Evolutionary conservation across 306 rosid genomes (phyloP).

Genomic region (Rosa multiflora): DNA sequence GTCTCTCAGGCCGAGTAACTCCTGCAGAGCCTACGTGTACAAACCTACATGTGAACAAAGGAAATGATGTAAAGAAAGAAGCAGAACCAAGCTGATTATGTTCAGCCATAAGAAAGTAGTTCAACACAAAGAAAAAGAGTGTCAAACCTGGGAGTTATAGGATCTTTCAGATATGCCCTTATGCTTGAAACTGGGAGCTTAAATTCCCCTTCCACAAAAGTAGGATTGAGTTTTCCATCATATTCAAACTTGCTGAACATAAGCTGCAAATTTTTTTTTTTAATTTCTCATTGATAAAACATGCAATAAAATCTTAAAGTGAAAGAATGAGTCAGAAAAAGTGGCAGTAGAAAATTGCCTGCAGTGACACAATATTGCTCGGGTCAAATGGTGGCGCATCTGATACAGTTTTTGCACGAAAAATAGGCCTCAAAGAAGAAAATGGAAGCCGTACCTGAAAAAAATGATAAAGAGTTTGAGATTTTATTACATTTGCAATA

Average conservation of each 20-base stretch:
- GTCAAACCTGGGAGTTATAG: slow-evolving; percentile 71
- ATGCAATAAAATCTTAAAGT: slow-evolving; percentile 24
- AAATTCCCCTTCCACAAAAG: slow-evolving; percentile 79
- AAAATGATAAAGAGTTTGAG: too few relatives aligned
- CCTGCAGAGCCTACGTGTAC: slow-evolving; percentile 95
- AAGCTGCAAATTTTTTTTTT: slow-evolving; percentile 59
- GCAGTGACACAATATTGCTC: too few relatives aligned
- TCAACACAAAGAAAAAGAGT: not conserved
- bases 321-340: slow-evolving; percentile 25
- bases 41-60: slow-evolving; percentile 49
- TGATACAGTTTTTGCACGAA: too few relatives aligned
- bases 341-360: slow-evolving; percentile 56
- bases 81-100: slow-evolving; percentile 6
- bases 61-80: not conserved
- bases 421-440: too few relatives aligned
- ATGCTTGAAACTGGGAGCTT: slow-evolving; percentile 85
- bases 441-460: too few relatives aligned
- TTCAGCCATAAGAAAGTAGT: not conserved
- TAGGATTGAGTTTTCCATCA: slow-evolving; percentile 83
- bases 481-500: too few relatives aligned
- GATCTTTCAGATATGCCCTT: slow-evolving; percentile 65
- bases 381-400: too few relatives aligned
- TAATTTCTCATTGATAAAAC: slow-evolving; percentile 22
- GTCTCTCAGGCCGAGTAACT: slow-evolving; percentile 91
- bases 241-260: slow-evolving; percentile 97